Conservation (phyloP, 1,139 yeast genomes). For the Suhomyces bolitotheri region DNA sequence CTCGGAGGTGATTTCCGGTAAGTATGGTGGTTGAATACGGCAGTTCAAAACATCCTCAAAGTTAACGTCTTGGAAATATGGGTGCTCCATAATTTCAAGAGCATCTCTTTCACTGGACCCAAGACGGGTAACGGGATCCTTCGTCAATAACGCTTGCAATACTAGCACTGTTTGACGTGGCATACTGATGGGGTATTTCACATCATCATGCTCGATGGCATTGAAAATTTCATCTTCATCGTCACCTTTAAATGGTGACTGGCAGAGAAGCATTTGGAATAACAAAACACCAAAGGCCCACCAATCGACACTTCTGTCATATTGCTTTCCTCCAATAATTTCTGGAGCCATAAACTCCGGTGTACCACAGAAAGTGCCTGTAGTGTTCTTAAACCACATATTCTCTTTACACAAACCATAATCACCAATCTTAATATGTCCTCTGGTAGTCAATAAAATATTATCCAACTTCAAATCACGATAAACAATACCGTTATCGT, state of each 20-base stretch:
- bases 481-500: slow-evolving; percentile 92
- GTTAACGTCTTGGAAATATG: slow-evolving; percentile 85
- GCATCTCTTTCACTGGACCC: slow-evolving; percentile 92
- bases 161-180: slow-evolving; percentile 95
- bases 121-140: slow-evolving; percentile 80
- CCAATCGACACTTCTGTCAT: slow-evolving; percentile 96
- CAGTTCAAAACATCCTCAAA: slow-evolving; percentile 81
- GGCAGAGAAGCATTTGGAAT: slow-evolving; percentile 94
- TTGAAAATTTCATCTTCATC: slow-evolving; percentile 98
- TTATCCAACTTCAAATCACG: slow-evolving; percentile 94
- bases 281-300: slow-evolving; percentile 98
- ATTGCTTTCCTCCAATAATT: slow-evolving; percentile 86
- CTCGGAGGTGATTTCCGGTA: slow-evolving; percentile 79
- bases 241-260: slow-evolving; percentile 96
- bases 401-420: slow-evolving; percentile 96
- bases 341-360: slow-evolving; percentile 99
- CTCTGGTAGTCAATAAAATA: slow-evolving; percentile 80
- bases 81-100: slow-evolving; percentile 89
- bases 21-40: slow-evolving; percentile 79
- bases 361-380: slow-evolving; percentile 97
- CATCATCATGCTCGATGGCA: slow-evolving; percentile 97
- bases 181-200: slow-evolving; percentile 97
- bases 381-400: slow-evolving; percentile 89
- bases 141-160: slow-evolving; percentile 83
- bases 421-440: slow-evolving; percentile 97